Percentiles rank a stretch among this genome's conserved stretches.
Conservation (phyloP, 2,329 filamentous ascomycete genomes). For the Saccharata proteae region DNA sequence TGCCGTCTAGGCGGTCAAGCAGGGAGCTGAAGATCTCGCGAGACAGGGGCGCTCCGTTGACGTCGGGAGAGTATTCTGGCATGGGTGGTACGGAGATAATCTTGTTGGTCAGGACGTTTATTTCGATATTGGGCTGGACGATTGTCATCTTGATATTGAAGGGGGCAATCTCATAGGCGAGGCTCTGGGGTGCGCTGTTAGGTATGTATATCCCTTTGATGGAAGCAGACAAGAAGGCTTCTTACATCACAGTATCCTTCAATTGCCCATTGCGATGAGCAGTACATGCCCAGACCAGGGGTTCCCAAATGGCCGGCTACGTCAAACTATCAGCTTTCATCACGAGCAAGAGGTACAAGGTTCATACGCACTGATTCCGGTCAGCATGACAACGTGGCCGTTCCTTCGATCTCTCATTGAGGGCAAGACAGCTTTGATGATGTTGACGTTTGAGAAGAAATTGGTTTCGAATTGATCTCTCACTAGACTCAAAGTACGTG, state of each 20-base stretch:
- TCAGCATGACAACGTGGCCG: slow-evolving; percentile 82
- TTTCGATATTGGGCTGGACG: slow-evolving; percentile 90
- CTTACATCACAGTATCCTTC: slow-evolving; percentile 84
- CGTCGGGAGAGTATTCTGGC: slow-evolving; percentile 53
- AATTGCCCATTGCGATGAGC: slow-evolving; percentile 84
- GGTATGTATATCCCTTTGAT: background rate
- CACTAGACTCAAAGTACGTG: slow-evolving; percentile 63
- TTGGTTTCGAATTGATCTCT: slow-evolving; percentile 88
- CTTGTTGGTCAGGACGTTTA: slow-evolving; percentile 73
- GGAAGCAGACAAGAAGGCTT: background rate
- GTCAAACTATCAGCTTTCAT: slow-evolving; percentile 10
- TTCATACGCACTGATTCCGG: slow-evolving; percentile 49
- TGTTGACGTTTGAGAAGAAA: slow-evolving; percentile 92
- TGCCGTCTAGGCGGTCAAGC: slow-evolving; percentile 57
- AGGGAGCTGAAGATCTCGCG: slow-evolving; percentile 73
- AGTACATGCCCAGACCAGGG: slow-evolving; percentile 81
- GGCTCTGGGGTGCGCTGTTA: slow-evolving; percentile 33
- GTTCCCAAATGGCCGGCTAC: slow-evolving; percentile 80
- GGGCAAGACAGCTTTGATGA: slow-evolving; percentile 79
- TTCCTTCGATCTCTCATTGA: slow-evolving; percentile 66
- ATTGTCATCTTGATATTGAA: slow-evolving; percentile 97
- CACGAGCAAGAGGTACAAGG: background rate
- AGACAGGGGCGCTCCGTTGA: slow-evolving; percentile 66
- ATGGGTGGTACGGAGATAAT: slow-evolving; percentile 75
- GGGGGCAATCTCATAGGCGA: slow-evolving; percentile 88